Conservation (phyloP, 371 early-diverging fungal genomes). For the Lichtheimia ramosa region DNA sequence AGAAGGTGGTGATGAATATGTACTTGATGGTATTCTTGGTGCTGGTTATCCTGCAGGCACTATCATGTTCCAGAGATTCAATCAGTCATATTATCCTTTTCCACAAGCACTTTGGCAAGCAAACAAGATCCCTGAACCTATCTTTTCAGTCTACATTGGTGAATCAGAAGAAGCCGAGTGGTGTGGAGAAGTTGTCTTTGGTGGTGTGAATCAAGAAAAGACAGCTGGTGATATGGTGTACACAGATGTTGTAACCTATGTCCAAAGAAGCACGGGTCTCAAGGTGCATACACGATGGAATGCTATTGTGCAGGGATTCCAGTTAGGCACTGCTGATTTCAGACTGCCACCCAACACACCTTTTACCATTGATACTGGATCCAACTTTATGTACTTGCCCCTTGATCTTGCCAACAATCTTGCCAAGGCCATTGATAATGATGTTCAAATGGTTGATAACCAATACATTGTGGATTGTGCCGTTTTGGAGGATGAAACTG, state of each 20-base stretch:
- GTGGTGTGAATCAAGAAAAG: constrained; percentile 34
- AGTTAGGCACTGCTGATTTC: constrained; percentile 23
- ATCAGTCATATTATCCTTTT: constrained; percentile 16
- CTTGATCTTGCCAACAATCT: constrained; percentile 22
- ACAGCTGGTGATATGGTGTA: constrained; percentile 33
- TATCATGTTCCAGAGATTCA: constrained; percentile 14
- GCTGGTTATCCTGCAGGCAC: constrained; percentile 20
- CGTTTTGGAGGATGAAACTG: constrained; percentile 6
- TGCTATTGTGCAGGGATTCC: constrained; percentile 19
- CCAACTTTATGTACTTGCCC: constrained; percentile 46
- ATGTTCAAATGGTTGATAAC: constrained; percentile 3
- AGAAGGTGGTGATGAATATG: constrained; percentile 6
- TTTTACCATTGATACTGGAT: constrained; percentile 43
- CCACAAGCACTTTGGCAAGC: constrained; percentile 19
- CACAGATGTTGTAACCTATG: constrained; percentile 18
- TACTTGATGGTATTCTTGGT: constrained; percentile 28
- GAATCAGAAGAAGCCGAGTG: constrained; percentile 17
- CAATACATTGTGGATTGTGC: constrained; percentile 28
- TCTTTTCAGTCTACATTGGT: constrained; percentile 25
- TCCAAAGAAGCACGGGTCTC: neutral
- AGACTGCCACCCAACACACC: constrained; percentile 11
- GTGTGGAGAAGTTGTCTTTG: constrained; percentile 48
- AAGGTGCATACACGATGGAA: constrained; percentile 24
- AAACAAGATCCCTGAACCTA: constrained; percentile 20
- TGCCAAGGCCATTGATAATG: constrained; percentile 20